phyloP scores from a whole-genome alignment of 805 yeast species.

The Candida nanaspora region DNA sequence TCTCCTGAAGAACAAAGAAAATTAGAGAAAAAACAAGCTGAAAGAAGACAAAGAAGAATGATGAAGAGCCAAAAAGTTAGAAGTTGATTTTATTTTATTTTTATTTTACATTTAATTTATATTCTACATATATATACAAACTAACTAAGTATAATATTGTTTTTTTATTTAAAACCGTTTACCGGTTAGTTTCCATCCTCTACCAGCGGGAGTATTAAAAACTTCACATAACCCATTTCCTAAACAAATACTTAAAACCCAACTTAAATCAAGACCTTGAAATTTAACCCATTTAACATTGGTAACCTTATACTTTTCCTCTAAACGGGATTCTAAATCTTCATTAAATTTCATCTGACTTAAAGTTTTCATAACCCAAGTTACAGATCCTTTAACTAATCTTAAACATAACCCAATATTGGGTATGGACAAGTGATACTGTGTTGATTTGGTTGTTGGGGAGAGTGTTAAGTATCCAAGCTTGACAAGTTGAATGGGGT shows the following conservation, averaged over 20 bases:
- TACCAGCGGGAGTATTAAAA: constrained; percentile 45
- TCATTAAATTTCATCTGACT: constrained; percentile 34
- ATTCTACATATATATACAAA: not conserved
- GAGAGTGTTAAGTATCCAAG: constrained; percentile 37
- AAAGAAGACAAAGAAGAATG: constrained; percentile 73
- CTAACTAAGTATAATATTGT: not conserved
- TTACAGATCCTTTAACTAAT: constrained; percentile 35
- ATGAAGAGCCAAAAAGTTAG: constrained; percentile 54
- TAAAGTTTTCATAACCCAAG: constrained; percentile 34
- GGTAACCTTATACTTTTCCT: constrained; percentile 39
- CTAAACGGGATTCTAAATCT: constrained; percentile 32
- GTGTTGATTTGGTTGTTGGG: constrained; percentile 21
- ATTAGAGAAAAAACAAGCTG: constrained; percentile 68
- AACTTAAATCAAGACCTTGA: constrained; percentile 41
- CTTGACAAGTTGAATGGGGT: constrained; percentile 27
- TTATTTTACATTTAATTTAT: not conserved
- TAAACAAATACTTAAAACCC: constrained; percentile 43
- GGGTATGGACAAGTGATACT: constrained; percentile 39
- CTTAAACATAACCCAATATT: constrained; percentile 42
- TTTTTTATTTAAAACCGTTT: constrained; percentile 7
- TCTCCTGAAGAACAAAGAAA: constrained; percentile 76
- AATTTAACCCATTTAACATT: constrained; percentile 38
- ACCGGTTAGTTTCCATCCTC: constrained; percentile 46
- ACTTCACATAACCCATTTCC: constrained; percentile 49
- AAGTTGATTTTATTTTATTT: not conserved